Base-by-base conservation (phyloP, 805 yeast species). In the Lipomyces yamanashiensis region DNA sequence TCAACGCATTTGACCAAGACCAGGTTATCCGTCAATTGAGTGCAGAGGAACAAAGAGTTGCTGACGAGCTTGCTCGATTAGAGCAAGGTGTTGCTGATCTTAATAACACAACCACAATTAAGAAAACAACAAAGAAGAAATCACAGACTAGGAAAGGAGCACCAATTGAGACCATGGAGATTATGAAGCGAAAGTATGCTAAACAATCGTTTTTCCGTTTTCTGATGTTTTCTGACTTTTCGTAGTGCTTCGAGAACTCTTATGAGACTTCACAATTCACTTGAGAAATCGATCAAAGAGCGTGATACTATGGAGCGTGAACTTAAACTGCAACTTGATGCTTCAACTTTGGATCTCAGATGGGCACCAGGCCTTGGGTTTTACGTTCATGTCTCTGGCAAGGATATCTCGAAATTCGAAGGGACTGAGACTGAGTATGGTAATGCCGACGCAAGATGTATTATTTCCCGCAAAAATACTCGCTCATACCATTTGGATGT, bases 291-390 rank as follows among this genome's bases (percentile, higher is more conserved):
- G 17, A 66, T 71, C 19, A 54, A 54, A 2, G 59, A 74, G 15
- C 83, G 73, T 36, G 67, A 39, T 19, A 51, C 19, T 9, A 58
- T 71, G 47, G 71, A 60, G 59, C 57, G 33, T 15, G 62, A 62
- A n/a, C 17, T 70, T 34, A 45, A 40, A 33, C 12, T 12, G 10
- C 17, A 52, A 23, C 59, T 80, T 4, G 64, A 60, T 2, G 64
- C 70, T 0, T 64, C 78, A 0, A 70, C 70, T 36, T 75, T 78
- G 0, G 65, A 71, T 6, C 71, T 84, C 45, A 78, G 79, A 50
- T 75, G 79, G 72, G 77, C 81, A 19, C 80, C 80, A 17, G 74
- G 76, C 50, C 73, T 77, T 47, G 81, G 82, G 12, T 79, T 84
- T 70, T 84, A 84, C 8, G 75, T 87, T 1, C 80, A 82, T 64